These are phyloP conservation scores for Schizochytrium sp. DNA, from an alignment of 108 stramenopile species.

Conservation along the genomic window DNA sequence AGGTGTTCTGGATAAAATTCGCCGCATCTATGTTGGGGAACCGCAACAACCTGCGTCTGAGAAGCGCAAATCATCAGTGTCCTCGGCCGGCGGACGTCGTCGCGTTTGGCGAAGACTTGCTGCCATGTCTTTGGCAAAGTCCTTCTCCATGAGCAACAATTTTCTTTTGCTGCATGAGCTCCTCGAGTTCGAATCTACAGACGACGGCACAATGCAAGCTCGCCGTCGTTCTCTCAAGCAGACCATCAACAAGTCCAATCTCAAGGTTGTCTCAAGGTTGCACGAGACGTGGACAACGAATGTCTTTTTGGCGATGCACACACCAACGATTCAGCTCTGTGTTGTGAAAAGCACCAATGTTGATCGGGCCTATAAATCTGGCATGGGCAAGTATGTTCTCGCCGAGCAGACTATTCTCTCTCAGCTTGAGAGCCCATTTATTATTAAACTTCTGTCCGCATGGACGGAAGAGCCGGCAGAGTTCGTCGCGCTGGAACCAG, in stretches of 20 bases:
- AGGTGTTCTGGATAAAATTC: not conserved
- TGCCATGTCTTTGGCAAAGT: not conserved
- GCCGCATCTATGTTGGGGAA: not conserved
- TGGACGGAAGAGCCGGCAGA: not conserved
- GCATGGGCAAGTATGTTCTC: not conserved
- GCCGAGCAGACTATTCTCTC: not conserved
- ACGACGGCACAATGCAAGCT: not conserved
- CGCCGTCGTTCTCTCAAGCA: not conserved
- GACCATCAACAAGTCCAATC: not conserved
- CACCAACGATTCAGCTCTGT: not conserved
- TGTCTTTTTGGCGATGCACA: not conserved
- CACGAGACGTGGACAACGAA: not conserved
- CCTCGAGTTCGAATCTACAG: not conserved
- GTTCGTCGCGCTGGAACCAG: not conserved
- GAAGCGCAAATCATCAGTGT: not conserved
- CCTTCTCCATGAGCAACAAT: not conserved
- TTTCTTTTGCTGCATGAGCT: not conserved
- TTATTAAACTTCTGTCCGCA: not conserved
- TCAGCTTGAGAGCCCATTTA: not conserved
- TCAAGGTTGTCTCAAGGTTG: not conserved
- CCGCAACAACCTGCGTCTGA: not conserved
- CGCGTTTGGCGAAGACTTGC: not conserved
- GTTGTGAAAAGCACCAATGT: not conserved
- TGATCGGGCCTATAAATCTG: not conserved
- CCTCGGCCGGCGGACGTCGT: not conserved